Percentiles rank a stretch among this genome's conserved stretches.
These are phyloP conservation scores for Fraxinus albicans DNA, from an alignment of 305 asterid genomes.

Conservation along the genomic window DNA sequence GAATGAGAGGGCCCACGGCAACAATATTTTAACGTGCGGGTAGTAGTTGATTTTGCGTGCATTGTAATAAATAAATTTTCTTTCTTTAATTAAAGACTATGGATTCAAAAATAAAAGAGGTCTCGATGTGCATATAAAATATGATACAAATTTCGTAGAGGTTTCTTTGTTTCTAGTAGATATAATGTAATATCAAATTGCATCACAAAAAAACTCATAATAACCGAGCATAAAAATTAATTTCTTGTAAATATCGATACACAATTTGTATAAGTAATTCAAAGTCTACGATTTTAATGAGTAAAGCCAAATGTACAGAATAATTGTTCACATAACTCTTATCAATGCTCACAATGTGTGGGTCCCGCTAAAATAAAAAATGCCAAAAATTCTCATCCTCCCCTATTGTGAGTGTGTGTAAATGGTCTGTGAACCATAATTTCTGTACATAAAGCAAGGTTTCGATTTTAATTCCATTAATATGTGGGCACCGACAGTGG, in stretches of 20 bases:
- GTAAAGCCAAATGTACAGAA: too few species aligned
- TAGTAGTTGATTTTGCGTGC: constrained; percentile 28
- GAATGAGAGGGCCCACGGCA: background rate
- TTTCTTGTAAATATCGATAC: background rate
- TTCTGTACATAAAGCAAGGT: too few species aligned
- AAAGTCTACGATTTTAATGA: background rate
- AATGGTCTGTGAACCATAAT: too few species aligned
- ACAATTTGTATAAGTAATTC: background rate
- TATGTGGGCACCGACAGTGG: background rate
- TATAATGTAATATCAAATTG: background rate
- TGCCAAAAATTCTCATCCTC: too few species aligned
- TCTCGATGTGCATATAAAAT: background rate
- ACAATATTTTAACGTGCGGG: too few species aligned
- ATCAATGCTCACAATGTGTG: too few species aligned
- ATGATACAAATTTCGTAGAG: background rate
- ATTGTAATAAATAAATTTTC: background rate
- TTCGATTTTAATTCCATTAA: background rate
- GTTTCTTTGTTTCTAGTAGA: background rate
- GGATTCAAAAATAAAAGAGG: too few species aligned
- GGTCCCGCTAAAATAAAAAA: too few species aligned
- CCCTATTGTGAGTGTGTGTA: too few species aligned
- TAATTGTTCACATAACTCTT: too few species aligned
- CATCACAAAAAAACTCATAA: too few species aligned
- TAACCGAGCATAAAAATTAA: background rate
- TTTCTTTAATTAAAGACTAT: too few species aligned